Evolutionary conservation across 139 green algal genomes (phyloP).

Genomic region (Chlorella sorokiniana): DNA sequence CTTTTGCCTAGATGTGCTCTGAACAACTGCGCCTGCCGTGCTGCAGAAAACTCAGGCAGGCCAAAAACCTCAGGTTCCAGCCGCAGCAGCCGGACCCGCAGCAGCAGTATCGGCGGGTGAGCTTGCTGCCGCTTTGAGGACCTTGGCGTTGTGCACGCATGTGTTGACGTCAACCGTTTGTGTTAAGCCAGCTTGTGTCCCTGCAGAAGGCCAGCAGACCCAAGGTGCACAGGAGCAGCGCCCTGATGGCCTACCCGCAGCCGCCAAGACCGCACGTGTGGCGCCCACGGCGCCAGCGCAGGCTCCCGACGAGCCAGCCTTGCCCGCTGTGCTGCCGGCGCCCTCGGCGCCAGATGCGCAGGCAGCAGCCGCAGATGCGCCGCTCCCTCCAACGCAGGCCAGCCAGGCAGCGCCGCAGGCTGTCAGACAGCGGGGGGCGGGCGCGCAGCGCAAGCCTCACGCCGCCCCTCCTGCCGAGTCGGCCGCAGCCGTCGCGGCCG

Average conservation of each 20-base stretch:
- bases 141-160: neutral
- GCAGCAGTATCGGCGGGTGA: neutral
- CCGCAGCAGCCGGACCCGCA: neutral
- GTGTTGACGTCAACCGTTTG: neutral
- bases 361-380: neutral
- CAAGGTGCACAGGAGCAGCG: neutral
- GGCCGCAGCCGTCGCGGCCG: neutral
- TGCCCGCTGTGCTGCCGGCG: neutral
- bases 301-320: neutral
- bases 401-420: neutral
- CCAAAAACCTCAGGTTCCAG: neutral
- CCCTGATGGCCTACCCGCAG: neutral
- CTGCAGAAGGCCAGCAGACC: too few species aligned
- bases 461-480: neutral
- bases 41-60: constrained; percentile 2
- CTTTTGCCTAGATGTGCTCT: neutral
- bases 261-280: too few species aligned
- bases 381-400: neutral
- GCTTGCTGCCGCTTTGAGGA: neutral
- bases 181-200: too few species aligned
- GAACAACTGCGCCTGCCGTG: neutral
- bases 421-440: neutral
- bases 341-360: neutral
- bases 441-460: neutral
- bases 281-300: too few species aligned